phyloP scores from a whole-genome alignment of 2,329 filamentous ascomycete species.

The Penicillium sp. region DNA sequence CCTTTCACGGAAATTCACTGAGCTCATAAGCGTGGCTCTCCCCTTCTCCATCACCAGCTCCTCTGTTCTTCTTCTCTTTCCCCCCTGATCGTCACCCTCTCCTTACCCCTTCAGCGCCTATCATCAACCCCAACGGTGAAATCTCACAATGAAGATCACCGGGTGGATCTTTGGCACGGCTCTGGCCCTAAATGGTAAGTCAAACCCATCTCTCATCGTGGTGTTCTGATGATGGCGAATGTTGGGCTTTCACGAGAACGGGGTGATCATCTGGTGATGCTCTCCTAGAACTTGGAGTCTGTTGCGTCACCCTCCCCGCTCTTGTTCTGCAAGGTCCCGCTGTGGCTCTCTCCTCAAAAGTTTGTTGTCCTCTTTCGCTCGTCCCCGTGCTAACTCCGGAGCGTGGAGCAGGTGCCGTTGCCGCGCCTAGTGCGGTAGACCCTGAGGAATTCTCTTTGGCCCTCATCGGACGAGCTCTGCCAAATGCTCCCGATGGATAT shows the following conservation, averaged over 20 bases:
- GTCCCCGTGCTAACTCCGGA: background rate
- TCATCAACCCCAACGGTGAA: background rate
- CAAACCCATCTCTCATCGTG: too few relatives aligned
- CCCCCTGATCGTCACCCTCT: background rate
- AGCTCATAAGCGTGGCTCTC: background rate
- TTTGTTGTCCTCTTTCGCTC: background rate
- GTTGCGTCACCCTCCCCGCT: background rate
- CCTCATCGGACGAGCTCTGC: constrained; percentile 39
- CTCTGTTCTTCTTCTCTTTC: background rate
- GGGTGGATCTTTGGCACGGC: constrained; percentile 11
- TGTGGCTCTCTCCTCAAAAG: background rate
- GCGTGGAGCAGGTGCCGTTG: constrained; percentile 13
- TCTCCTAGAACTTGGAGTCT: background rate
- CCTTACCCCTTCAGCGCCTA: background rate
- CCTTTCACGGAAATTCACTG: background rate
- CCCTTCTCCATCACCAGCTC: background rate
- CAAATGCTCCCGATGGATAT: constrained; percentile 63
- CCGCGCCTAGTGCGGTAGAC: constrained; percentile 10
- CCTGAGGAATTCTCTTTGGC: constrained; percentile 7
- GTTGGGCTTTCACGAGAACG: too few relatives aligned
- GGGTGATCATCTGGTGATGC: too few relatives aligned
- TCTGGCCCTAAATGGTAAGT: constrained; percentile 16
- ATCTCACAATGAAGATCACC: constrained; percentile 14
- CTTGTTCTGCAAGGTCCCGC: background rate
- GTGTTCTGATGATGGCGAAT: too few relatives aligned